Evolutionary conservation across 345 rosid species (phyloP).

Genomic region (Garcia nutans): DNA sequence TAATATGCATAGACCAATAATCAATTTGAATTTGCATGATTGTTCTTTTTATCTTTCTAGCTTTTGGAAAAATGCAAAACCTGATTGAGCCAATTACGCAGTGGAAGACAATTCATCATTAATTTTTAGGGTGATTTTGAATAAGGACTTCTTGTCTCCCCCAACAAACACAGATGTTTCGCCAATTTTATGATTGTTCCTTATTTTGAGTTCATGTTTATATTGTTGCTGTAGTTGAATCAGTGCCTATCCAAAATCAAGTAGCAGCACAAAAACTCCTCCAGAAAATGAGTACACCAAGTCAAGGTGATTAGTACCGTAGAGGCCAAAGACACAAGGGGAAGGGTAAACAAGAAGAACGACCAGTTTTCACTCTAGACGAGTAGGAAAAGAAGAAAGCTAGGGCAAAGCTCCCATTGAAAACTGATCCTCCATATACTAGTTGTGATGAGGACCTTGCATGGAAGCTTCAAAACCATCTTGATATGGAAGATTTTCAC

Average conservation of each 20-base stretch:
- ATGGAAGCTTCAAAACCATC: slow-evolving; percentile 77
- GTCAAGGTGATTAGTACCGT: slow-evolving; percentile 33
- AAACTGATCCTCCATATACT: slow-evolving; percentile 41
- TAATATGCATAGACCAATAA: background rate
- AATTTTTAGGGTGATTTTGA: no score
- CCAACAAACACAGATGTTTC: background rate
- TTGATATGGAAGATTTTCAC: slow-evolving; percentile 72
- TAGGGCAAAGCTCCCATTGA: slow-evolving; percentile 31
- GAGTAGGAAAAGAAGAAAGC: slow-evolving; percentile 73
- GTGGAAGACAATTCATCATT: no score
- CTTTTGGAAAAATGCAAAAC: no score
- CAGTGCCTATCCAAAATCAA: slow-evolving; percentile 82
- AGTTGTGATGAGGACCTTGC: slow-evolving; percentile 76
- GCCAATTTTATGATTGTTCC: background rate
- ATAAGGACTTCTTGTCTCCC: background rate
- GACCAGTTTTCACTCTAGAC: slow-evolving; percentile 52
- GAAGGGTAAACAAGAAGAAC: slow-evolving; percentile 60
- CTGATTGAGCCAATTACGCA: no score
- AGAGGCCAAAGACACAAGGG: slow-evolving; percentile 54
- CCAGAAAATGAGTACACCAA: slow-evolving; percentile 66
- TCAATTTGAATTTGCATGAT: background rate
- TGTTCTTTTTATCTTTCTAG: no score
- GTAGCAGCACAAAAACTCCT: slow-evolving; percentile 87
- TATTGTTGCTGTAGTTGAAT: slow-evolving; percentile 53
- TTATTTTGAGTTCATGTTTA: background rate